phyloP scores from a whole-genome alignment of 192 early-diverging fungal genomes.

The Backusella tarrabulga region DNA sequence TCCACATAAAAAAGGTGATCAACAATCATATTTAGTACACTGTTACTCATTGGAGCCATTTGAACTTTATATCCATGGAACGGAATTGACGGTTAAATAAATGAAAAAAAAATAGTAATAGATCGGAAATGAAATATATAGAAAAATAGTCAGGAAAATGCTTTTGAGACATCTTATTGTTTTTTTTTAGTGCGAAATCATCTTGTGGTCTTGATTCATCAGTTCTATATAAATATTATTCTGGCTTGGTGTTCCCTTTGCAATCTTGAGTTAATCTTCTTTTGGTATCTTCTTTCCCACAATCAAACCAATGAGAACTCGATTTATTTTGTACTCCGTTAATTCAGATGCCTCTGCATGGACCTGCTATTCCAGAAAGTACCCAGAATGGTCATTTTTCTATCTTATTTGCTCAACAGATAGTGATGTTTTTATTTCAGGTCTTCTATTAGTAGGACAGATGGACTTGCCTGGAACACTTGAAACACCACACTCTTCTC shows the following conservation, averaged over 20 bases:
- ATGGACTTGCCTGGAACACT: not conserved
- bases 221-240: not conserved
- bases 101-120: not conserved
- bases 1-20: not conserved
- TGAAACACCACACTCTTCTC: not conserved
- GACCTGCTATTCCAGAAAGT: not conserved
- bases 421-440: not conserved
- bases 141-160: not conserved
- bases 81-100: not conserved
- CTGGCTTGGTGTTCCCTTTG: not conserved
- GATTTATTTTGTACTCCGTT: not conserved
- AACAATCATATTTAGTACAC: not conserved
- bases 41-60: not conserved
- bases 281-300: conserved; percentile 3
- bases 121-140: not conserved
- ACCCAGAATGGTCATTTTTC: not conserved
- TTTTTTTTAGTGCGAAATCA: not conserved
- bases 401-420: not conserved
- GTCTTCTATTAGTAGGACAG: not conserved
- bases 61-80: not conserved
- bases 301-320: not conserved
- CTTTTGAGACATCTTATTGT: not conserved
- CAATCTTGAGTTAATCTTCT: conserved; percentile 3
- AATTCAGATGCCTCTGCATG: conserved; percentile 9
- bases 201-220: not conserved